Percentiles rank a stretch among this genome's conserved stretches.
Evolutionary conservation across 2,329 filamentous ascomycete genomes (phyloP).

Genomic region (Hypoxylon sp.): DNA sequence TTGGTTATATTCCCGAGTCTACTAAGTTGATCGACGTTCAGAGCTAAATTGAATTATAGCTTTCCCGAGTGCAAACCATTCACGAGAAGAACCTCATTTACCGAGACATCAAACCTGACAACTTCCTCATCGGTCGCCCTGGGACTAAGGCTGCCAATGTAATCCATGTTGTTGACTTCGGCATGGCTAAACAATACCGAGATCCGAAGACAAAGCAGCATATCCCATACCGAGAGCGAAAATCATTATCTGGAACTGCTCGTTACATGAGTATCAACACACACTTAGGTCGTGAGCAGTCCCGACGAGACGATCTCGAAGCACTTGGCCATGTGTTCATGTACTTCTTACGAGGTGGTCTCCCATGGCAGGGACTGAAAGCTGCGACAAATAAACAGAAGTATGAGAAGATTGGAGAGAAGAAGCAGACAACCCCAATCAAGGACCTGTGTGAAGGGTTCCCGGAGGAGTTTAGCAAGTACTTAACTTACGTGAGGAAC

Average conservation of each 20-base stretch:
- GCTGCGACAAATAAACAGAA: constrained; percentile 91
- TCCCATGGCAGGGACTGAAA: constrained; percentile 81
- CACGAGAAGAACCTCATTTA: constrained; percentile 99
- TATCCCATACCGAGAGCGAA: constrained; percentile 96
- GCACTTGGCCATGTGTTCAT: constrained; percentile 83
- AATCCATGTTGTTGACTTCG: constrained; percentile 98
- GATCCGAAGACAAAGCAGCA: constrained; percentile 99
- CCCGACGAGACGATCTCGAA: constrained; percentile 94
- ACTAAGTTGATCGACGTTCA: constrained; percentile 6
- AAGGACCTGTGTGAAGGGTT: constrained; percentile 98
- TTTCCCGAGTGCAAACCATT: constrained; percentile 91
- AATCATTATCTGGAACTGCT: constrained; percentile 95
- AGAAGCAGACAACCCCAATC: constrained; percentile 98
- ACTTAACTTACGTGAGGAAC: constrained; percentile 96
- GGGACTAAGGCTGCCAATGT: constrained; percentile 96
- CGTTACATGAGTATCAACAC: constrained; percentile 99
- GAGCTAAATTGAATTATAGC: constrained; percentile 63
- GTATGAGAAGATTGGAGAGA: constrained; percentile 99
- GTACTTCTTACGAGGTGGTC: constrained; percentile 79
- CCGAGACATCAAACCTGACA: constrained; percentile 99
- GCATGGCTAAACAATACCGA: constrained; percentile 99
- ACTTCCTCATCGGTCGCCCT: constrained; percentile 95
- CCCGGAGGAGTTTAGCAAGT: constrained; percentile 97
- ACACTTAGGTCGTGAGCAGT: constrained; percentile 95
- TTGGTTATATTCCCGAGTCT: constrained; percentile 58